phyloP scores from a whole-genome alignment of 73 alveolate species.

The Stentor coeruleus region DNA sequence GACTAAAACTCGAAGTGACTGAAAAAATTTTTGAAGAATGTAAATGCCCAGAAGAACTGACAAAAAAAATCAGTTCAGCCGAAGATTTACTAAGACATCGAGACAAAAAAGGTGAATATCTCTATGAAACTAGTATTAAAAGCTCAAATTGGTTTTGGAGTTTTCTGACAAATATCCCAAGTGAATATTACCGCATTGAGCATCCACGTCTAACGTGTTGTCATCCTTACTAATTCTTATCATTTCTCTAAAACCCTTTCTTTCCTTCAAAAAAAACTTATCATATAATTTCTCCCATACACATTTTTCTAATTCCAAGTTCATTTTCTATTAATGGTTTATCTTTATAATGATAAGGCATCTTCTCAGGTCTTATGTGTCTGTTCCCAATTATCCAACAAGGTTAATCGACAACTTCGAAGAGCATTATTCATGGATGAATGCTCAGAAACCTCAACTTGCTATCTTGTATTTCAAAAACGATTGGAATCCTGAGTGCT shows the following conservation, averaged over 20 bases:
- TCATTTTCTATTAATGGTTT: too few species aligned
- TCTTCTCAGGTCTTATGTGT: too few species aligned
- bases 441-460: not conserved
- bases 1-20: not conserved
- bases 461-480: slow-evolving; percentile 23
- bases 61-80: not conserved
- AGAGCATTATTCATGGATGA: not conserved
- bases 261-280: too few species aligned
- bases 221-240: too few species aligned
- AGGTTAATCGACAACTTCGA: slow-evolving; percentile 8
- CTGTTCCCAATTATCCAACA: too few species aligned
- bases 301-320: too few species aligned
- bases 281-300: too few species aligned
- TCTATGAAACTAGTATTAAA: not conserved
- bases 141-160: not conserved
- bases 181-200: slow-evolving; percentile 6
- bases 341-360: too few species aligned
- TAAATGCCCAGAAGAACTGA: not conserved
- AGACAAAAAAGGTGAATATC: not conserved
- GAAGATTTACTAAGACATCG: not conserved
- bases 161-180: slow-evolving; percentile 4
- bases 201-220: too few species aligned
- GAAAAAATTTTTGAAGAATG: not conserved
- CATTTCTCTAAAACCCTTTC: too few species aligned
- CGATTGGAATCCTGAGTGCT: slow-evolving; percentile 25